Evolutionary conservation across 495 filamentous ascomycete genomes (phyloP).

Genomic region (Penicillium parvum): DNA sequence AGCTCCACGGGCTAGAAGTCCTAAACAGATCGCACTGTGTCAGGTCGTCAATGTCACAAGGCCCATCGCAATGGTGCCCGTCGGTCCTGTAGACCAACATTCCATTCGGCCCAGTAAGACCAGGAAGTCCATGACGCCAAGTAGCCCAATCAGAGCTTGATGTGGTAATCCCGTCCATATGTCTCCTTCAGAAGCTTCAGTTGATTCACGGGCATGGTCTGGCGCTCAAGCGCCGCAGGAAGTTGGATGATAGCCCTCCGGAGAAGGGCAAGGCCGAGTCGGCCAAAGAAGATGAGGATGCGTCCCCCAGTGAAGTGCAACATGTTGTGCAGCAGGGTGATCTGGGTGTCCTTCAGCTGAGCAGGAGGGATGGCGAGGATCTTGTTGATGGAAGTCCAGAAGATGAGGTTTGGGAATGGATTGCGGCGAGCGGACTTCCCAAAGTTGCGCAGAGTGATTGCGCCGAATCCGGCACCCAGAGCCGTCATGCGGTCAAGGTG

Average conservation of each 20-base stretch:
- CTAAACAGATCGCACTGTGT: too few species aligned
- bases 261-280: constrained; percentile 59
- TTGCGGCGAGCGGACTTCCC: constrained; percentile 58
- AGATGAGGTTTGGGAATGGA: constrained; percentile 73
- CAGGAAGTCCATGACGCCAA: neutral
- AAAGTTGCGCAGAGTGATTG: constrained; percentile 79
- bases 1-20: too few species aligned
- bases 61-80: too few species aligned
- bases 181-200: constrained; percentile 56
- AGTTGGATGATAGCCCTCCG: constrained; percentile 63
- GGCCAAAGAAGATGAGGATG: constrained; percentile 74
- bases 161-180: constrained; percentile 54
- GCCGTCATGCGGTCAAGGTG: constrained; percentile 83
- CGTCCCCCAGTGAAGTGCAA: constrained; percentile 64
- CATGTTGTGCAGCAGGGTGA: constrained; percentile 71
- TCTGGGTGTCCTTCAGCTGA: constrained; percentile 71
- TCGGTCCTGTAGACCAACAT: too few species aligned
- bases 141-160: constrained; percentile 36
- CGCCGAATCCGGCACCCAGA: constrained; percentile 75
- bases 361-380: constrained; percentile 66
- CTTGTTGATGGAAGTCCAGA: constrained; percentile 70
- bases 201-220: constrained; percentile 53
- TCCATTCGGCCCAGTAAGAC: neutral
- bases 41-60: too few species aligned
- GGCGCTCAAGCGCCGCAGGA: constrained; percentile 47